Base-by-base conservation (phyloP, 441 rosid species). In the Populus hybrid region DNA sequence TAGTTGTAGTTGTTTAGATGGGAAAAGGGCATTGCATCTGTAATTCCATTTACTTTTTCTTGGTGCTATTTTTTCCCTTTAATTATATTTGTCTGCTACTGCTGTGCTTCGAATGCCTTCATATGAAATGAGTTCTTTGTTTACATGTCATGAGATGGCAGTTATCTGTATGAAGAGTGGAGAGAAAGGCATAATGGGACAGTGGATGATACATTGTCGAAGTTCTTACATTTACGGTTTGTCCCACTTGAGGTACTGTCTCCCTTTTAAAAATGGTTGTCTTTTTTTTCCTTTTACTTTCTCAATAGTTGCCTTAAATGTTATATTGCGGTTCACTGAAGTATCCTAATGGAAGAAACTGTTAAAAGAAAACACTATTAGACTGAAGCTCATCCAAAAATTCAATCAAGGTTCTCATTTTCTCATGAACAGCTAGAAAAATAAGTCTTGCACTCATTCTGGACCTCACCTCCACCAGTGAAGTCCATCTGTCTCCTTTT, bases 91-190 rank as follows among this genome's bases (percentile, higher is more conserved):
- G 28, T 6, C 18, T 28, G 9, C 61, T 53, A 18, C 61, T 53
- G 45, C 45, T 7, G n/a, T 5, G 61, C 21, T 40, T 26, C 3
- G 35, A 28, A 33, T 20, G 64, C 33, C 64, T 26, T 10, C 9
- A 7, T 33, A 67, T 72, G 50, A 59, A 11, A 70, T 35, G 5
- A 40, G 73, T 56, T 45, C 71, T 20, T 61, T 45, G 45, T 69
- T 67, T 78, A 61, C 36, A 64, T 70, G 31, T 74, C 72, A 64
- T 87, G 89, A 75, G 71, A 77, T 87, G 83, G 45, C 84, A 93
- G 98, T 76, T 93, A 93, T 80, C 87, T 93, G 59, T 79, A 61
- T 38, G 97, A 93, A 85, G 93, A 90, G 82, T 93, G 97, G 98
- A 90, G 87, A 81, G 90, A 84, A 79, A 92, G 89, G 86, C 83